Evolutionary conservation across 129 eudicot species (phyloP), one percentile per base, ranked within the genome.

Genomic region (Centella asiatica): DNA sequence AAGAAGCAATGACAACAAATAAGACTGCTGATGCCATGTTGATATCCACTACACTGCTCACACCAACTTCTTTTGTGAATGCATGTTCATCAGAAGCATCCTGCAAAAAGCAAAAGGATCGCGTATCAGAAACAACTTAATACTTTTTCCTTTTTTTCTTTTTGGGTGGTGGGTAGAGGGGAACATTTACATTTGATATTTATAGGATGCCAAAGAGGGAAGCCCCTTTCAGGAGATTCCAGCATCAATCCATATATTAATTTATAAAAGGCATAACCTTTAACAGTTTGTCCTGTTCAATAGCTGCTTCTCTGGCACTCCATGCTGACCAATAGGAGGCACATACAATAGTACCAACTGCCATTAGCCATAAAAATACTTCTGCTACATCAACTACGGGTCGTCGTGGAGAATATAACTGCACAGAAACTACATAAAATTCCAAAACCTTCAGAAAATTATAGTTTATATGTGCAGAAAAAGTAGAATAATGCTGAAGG

Each of bases 291-390:
- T 88, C 94, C 28, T 79, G 90, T 68, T 88, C 96, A 44, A 76
- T 77, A 68, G 81, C 82, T 67, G 87, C 87, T 85, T 82, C 96
- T 50, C 78, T 74, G 5, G 96, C 90, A 77, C 90, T 85, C 89
- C 90, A 85, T 52, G 90, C 94, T 32, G 94, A 88, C 96, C 96
- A 88, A 67, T 74, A 88, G 34, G 94, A 88, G 56, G 90, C 94
- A 68, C 89, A 84, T 52, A 85, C 72, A 50, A 88, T 82, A 67
- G 94, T 88, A 39, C 90, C 84, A 64, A 88, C 94, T 62, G 94
- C 94, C 85, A 85, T 85, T 45, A 88, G 58, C 96, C 96, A 85
- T 47, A 88, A 77, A 75, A 88, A 88, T 42, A 85, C 89, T 75
- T 88, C 96, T 50, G 96, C 96, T 62, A 88, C 80, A 58, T 88